These are phyloP conservation scores for Neohortaea acidophila DNA, from an alignment of 495 filamentous ascomycete genomes.

Conservation along the genomic window DNA sequence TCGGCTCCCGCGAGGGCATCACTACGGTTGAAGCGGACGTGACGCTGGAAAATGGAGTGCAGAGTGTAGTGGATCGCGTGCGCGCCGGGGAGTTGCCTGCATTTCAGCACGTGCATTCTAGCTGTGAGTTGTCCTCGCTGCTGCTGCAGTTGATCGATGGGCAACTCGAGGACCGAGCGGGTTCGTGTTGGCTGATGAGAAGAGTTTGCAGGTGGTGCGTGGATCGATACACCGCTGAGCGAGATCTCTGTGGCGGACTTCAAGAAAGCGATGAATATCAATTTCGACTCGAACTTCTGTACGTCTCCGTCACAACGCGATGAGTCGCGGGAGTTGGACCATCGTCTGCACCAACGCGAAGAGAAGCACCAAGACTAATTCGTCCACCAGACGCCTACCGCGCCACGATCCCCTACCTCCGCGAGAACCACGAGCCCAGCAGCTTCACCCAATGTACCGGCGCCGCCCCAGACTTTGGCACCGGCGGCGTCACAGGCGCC, in stretches of 20 bases:
- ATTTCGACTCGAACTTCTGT: conserved; percentile 32
- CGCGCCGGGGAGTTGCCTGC: conserved; percentile 26
- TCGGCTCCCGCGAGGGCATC: conserved; percentile 26
- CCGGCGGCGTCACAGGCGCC: conserved; percentile 21
- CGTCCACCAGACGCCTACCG: conserved; percentile 27
- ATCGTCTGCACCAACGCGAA: not conserved
- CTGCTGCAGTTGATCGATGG: not conserved
- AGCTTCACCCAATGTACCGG: conserved; percentile 31
- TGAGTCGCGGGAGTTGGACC: too few species aligned
- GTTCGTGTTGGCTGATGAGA: not conserved
- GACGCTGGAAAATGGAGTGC: conserved; percentile 22
- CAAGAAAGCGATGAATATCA: conserved; percentile 22
- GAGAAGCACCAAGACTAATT: not conserved
- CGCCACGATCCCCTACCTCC: conserved; percentile 27
- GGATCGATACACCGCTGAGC: conserved; percentile 17
- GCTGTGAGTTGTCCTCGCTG: conserved; percentile 24
- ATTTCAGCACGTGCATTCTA: conserved; percentile 31
- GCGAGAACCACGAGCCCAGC: conserved; percentile 25
- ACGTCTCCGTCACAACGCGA: too few species aligned
- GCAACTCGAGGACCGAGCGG: not conserved
- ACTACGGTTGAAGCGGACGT: conserved; percentile 26
- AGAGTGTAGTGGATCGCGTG: conserved; percentile 29
- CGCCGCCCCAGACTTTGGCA: conserved; percentile 24
- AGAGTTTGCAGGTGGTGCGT: conserved; percentile 25
- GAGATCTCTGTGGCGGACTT: conserved; percentile 21